phyloP scores from a whole-genome alignment of 2,329 filamentous ascomycete genomes.

The Aspergillus nomiae region DNA sequence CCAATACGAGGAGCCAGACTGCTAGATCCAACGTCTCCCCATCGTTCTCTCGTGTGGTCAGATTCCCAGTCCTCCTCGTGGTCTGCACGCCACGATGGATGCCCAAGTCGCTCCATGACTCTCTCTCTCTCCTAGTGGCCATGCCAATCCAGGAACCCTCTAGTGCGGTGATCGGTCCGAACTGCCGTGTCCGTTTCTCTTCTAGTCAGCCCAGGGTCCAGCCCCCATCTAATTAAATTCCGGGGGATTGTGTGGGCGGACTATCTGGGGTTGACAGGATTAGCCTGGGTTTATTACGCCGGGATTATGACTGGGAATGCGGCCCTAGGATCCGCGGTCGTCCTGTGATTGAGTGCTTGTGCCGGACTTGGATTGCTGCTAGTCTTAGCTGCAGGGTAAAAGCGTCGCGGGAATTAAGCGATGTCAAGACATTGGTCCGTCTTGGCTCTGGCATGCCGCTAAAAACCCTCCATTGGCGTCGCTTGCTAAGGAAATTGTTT shows the following conservation, averaged over 20 bases:
- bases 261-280: neutral
- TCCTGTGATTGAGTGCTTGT: neutral
- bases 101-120: neutral
- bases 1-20: neutral
- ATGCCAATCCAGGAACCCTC: neutral
- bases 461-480: slow-evolving; percentile 6
- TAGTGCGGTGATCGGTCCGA: neutral
- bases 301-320: neutral
- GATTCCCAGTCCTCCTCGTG: neutral
- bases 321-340: neutral
- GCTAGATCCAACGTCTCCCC: neutral
- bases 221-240: neutral
- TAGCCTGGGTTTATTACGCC: neutral
- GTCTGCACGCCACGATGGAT: neutral
- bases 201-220: neutral
- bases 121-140: neutral
- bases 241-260: neutral
- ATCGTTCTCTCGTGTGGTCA: neutral
- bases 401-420: neutral
- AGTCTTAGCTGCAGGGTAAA: neutral
- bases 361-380: neutral
- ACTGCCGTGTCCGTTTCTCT: neutral
- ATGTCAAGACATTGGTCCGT: neutral
- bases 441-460: neutral
- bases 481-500: neutral